These are phyloP conservation scores for Nannochloropsis salina DNA, from an alignment of 108 stramenopile genomes.

Conservation along the genomic window DNA sequence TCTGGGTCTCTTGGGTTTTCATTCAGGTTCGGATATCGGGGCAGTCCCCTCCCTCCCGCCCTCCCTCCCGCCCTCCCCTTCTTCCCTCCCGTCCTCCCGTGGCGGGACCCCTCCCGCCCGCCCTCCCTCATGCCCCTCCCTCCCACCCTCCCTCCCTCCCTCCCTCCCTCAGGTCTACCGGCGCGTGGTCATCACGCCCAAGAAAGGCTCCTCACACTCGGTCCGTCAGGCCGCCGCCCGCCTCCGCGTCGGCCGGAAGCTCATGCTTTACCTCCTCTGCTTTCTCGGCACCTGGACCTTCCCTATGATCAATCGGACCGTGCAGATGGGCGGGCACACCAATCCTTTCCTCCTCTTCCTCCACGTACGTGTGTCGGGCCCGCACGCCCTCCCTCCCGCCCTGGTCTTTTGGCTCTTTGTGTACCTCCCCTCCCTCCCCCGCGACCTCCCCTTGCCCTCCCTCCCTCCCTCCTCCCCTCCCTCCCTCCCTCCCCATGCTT, in stretches of 20 bases:
- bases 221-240: background rate
- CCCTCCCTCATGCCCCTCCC: background rate
- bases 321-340: background rate
- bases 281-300: background rate
- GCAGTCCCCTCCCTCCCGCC: background rate
- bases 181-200: background rate
- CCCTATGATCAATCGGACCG: background rate
- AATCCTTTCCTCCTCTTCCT: background rate
- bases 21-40: background rate
- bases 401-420: no score
- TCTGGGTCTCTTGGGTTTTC: background rate
- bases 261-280: conserved; percentile 20
- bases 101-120: background rate
- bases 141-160: background rate
- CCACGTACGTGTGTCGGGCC: background rate
- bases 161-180: background rate
- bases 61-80: background rate
- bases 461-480: background rate
- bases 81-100: background rate
- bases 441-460: background rate
- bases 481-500: background rate
- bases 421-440: background rate
- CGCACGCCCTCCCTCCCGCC: background rate
- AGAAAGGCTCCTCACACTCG: background rate
- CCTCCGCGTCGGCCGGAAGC: background rate